Base-by-base conservation (phyloP, 164 flowering plant species). In the Umbilicus rupestris region DNA sequence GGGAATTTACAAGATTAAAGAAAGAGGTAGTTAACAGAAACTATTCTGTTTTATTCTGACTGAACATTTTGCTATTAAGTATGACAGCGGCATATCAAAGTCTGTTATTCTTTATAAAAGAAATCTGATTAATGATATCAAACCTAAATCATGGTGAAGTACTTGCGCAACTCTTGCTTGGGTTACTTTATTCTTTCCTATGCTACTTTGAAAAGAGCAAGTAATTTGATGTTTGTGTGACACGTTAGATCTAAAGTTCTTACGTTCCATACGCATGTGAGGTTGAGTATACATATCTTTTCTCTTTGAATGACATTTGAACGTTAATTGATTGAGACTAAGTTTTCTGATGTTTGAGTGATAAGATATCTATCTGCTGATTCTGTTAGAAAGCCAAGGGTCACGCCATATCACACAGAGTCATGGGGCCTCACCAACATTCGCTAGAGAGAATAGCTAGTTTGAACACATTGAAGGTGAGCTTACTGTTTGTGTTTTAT, bases 351-450 rank as follows among this genome's bases (percentile, higher is more conserved):
- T 20, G 55, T 49, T 49, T 2, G 9, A 49, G 55, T 49, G 11
- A 49, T 49, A 3, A 52, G 8, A 62, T n/a, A 14, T 22, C 30
- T 63, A 17, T 35, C 30, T 64, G 17, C 52, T 73, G 44, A 73
- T 47, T 26, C 74, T 71, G 29, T 24, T 50, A 85, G 96, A 84
- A 82, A 78, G 72, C 67, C 7, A 79, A 65, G 70, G 85, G 79
- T 63, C 85, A 81, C 67, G 84, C 94, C 3, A 74, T 87, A 74
- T 68, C 87, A 39, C 99, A 88, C 78, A 71, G 73, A 60, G 75
- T 87, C 30, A 77, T 29, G 74, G 85, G 96, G 50, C 79, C 78
- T 62, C 74, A 75, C 65, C 86, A 76, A 72, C 99, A 92, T 81
- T 73, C 96, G 52, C 72, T 83, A 59, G 76, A 58, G 55, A 70